Evolutionary conservation across 495 filamentous ascomycete genomes (phyloP).

Genomic region (Thermothielavioides terrestris): DNA sequence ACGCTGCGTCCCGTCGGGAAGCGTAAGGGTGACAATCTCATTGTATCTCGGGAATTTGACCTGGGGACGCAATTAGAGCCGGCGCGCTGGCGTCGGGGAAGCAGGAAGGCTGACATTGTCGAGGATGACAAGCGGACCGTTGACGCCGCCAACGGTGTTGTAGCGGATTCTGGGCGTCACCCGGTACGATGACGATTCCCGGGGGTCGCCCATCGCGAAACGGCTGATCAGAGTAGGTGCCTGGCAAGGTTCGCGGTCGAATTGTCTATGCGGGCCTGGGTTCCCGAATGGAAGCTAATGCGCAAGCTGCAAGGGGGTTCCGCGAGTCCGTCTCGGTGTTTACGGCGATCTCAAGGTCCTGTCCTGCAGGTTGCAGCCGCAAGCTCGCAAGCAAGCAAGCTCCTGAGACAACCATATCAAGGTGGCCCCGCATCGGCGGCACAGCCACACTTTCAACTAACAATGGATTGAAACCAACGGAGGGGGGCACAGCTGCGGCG

Average conservation of each 20-base stretch:
- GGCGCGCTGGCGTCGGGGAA: not conserved
- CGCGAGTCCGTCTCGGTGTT: no score
- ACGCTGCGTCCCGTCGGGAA: slow-evolving; percentile 89
- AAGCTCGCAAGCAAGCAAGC: slow-evolving; percentile 26
- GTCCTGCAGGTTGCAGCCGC: slow-evolving; percentile 14
- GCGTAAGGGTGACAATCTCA: slow-evolving; percentile 92
- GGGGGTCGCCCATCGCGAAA: slow-evolving; percentile 62
- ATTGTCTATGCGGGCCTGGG: slow-evolving; percentile 9
- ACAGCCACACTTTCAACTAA: slow-evolving; percentile 19
- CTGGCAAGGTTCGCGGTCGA: not conserved
- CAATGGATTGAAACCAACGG: no score
- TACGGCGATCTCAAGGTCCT: no score
- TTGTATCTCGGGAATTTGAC: slow-evolving; percentile 97
- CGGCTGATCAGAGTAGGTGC: not conserved
- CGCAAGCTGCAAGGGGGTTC: no score
- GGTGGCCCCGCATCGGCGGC: slow-evolving; percentile 18
- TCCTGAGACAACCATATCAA: slow-evolving; percentile 16
- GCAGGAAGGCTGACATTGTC: slow-evolving; percentile 67
- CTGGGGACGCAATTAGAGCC: slow-evolving; percentile 39
- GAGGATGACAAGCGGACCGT: slow-evolving; percentile 93
- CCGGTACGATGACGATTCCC: slow-evolving; percentile 61
- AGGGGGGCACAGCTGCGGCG: slow-evolving; percentile 3
- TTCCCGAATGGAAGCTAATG: slow-evolving; percentile 13
- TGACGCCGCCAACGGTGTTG: slow-evolving; percentile 97
- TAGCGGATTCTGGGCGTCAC: slow-evolving; percentile 84